Percentiles rank a stretch among this genome's conserved stretches.
Evolutionary conservation across 2,329 filamentous ascomycete genomes (phyloP).

Genomic region (Colletotrichum shisoi): DNA sequence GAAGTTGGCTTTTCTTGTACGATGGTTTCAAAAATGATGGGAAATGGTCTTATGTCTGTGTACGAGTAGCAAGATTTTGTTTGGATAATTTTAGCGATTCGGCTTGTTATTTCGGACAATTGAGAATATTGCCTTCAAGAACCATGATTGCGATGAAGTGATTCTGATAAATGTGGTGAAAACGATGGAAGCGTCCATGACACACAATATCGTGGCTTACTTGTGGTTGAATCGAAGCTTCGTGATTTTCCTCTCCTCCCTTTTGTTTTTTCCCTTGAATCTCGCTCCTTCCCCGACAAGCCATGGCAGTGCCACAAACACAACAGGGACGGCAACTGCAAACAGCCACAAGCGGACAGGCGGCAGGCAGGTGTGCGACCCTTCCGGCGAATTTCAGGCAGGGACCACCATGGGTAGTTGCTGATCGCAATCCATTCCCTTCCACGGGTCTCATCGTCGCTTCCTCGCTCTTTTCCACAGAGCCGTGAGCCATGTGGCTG

Average conservation of each 20-base stretch:
- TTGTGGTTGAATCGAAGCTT: not conserved
- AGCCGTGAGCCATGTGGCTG: conserved; percentile 20
- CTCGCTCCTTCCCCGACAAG: not conserved
- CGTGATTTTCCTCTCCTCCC: not conserved
- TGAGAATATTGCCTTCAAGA: too few species aligned
- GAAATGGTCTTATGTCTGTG: conserved; percentile 23
- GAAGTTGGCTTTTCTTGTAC: not conserved
- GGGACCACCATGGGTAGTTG: conserved; percentile 19
- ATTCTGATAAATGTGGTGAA: not conserved
- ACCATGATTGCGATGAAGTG: too few species aligned
- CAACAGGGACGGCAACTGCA: not conserved
- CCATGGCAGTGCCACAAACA: conserved; percentile 17
- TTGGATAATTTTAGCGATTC: conserved; percentile 14
- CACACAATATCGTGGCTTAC: too few species aligned
- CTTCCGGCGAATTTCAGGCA: conserved; percentile 24
- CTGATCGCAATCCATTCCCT: conserved; percentile 8
- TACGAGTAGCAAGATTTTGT: conserved; percentile 29
- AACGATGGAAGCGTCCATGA: too few species aligned
- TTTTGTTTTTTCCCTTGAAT: not conserved
- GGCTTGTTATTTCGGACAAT: too few species aligned
- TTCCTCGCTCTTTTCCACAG: not conserved
- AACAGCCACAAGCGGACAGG: too few species aligned
- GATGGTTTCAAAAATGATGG: conserved; percentile 21
- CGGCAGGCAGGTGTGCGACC: conserved; percentile 24
- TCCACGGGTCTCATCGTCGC: not conserved